Base-by-base conservation (phyloP, 2,329 filamentous ascomycete species). In the Colletotrichum filicis region DNA sequence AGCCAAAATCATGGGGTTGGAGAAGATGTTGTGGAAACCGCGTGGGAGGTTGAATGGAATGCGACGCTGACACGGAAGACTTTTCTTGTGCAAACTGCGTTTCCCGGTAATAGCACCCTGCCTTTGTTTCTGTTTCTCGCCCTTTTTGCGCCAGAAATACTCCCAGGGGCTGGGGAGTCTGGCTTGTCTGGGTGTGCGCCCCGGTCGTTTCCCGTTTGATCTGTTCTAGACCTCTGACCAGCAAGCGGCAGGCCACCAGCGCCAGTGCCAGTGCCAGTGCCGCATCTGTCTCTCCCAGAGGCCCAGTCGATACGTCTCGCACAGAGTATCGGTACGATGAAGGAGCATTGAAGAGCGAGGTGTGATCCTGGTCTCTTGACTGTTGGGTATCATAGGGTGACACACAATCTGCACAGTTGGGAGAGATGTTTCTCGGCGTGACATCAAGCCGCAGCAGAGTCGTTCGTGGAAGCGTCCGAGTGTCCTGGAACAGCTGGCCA, bases 91-190 rank as follows among this genome's bases (percentile, higher is more conserved):
- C 42, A 60, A 55, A 32, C 30, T 55, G 42, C 32, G 61, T 70
- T 66, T 66, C 55, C 42, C 24, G 37, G 53, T 42, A 58, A 58
- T n/a, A 37, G 37, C 55, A 22, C 55, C 64, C n/a, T 46, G 60
- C 12, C 26, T 61, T 68, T 72, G 69, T 72, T 69, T 64, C 66
- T 72, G 66, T 72, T 69, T 69, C 65, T 72, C 66, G 35, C 53
- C 59, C 19, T 35, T 26, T 19, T 8, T 9, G 8, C 42, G 42
- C 19, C 19, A 42, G 37, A 35, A 26, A 12, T 37, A n/a, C 56
- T 37, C 26, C 56, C 19, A n/a, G 26, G 56, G 28, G 55, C 55
- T 30, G 28, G 55, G 55, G 14, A 19, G 37, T 42, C 37, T 42
- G 37, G 37, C 37, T 42, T 42, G 55, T 57, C 22, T 57, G 55